phyloP scores from a whole-genome alignment of 768 basidiomycete species.

The Leccinum variicolor region DNA sequence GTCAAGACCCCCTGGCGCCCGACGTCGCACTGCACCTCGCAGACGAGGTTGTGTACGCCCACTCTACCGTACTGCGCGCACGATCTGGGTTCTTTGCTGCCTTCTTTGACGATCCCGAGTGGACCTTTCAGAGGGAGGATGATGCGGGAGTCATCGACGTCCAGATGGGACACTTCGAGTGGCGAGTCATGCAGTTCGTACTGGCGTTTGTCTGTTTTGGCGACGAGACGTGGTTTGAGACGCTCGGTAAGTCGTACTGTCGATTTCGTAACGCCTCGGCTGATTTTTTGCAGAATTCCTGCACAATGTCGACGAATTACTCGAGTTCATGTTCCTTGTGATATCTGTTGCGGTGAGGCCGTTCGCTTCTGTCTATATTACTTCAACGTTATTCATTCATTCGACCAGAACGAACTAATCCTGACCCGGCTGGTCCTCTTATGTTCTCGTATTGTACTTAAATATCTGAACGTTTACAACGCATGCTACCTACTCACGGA shows the following conservation, averaged over 20 bases:
- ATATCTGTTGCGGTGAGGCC: constrained; percentile 75
- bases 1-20: constrained; percentile 37
- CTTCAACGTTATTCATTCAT: neutral
- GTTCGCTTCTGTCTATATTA: neutral
- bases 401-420: constrained; percentile 74
- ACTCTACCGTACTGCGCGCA: constrained; percentile 77
- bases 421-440: constrained; percentile 81
- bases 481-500: constrained; percentile 78
- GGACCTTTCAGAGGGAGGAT: constrained; percentile 67
- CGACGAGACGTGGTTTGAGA: constrained; percentile 65
- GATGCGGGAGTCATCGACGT: constrained; percentile 54
- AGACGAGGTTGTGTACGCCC: constrained; percentile 61
- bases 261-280: neutral
- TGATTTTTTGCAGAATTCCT: constrained; percentile 48
- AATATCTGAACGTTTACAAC: constrained; percentile 67
- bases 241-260: constrained; percentile 48
- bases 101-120: constrained; percentile 80
- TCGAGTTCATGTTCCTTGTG: constrained; percentile 86
- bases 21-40: constrained; percentile 73
- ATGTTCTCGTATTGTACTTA: constrained; percentile 75
- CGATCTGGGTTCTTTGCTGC: constrained; percentile 80
- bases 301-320: constrained; percentile 62
- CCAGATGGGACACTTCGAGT: constrained; percentile 67
- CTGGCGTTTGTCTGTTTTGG: constrained; percentile 78
- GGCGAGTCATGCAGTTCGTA: constrained; percentile 74